Evolutionary conservation across 2,329 filamentous ascomycete species (phyloP).

Genomic region (Trichoderma citrinoviride): DNA sequence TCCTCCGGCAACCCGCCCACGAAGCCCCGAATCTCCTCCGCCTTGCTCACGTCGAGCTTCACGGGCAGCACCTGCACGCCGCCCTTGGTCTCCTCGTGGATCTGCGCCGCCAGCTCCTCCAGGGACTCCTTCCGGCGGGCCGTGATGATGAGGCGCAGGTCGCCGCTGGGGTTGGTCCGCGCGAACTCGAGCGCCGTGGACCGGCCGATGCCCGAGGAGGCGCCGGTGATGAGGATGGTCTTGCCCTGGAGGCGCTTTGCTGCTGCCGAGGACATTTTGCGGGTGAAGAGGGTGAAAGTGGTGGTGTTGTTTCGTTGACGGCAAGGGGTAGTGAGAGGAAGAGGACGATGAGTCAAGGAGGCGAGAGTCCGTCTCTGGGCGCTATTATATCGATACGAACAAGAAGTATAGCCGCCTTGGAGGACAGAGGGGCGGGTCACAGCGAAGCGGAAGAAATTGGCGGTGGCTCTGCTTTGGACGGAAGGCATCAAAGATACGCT

Average conservation of each 20-base stretch:
- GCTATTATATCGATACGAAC: background rate
- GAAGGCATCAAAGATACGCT: constrained; percentile 9
- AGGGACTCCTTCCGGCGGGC: constrained; percentile 81
- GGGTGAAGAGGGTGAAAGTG: constrained; percentile 26
- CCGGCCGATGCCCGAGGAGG: constrained; percentile 86
- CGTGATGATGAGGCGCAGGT: constrained; percentile 81
- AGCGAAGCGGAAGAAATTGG: background rate
- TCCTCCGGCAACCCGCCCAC: constrained; percentile 72
- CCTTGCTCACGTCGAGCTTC: constrained; percentile 82
- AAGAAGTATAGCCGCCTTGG: background rate
- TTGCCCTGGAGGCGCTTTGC: constrained; percentile 87
- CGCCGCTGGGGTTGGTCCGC: constrained; percentile 71
- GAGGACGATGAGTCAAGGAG: background rate
- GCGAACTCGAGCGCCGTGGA: constrained; percentile 89
- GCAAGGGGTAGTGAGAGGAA: background rate
- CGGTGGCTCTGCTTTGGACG: background rate
- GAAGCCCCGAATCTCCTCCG: constrained; percentile 70
- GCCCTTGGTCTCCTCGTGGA: constrained; percentile 70
- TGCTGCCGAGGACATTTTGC: constrained; percentile 60
- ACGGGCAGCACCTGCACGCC: constrained; percentile 81
- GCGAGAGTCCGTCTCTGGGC: background rate
- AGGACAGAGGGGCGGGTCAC: background rate
- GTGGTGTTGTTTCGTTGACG: background rate
- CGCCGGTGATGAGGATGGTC: constrained; percentile 87
- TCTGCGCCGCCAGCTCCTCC: constrained; percentile 71